Evolutionary conservation across 495 filamentous ascomycete species (phyloP).

Genomic region (Symbiotaphrina buchneri): DNA sequence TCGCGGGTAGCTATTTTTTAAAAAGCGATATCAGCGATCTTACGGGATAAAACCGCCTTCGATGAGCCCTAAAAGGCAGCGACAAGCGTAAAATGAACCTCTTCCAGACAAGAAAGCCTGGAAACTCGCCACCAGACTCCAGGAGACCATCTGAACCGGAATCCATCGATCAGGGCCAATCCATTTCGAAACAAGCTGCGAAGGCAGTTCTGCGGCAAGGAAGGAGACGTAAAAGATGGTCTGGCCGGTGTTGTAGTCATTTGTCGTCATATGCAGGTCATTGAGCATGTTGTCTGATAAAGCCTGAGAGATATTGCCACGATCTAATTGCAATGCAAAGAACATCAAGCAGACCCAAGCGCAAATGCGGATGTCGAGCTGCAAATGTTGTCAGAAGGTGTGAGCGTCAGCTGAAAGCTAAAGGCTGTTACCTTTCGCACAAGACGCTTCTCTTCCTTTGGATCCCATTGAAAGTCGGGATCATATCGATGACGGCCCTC

Average conservation of each 20-base stretch:
- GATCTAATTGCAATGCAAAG: constrained; percentile 62
- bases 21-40: constrained; percentile 19
- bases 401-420: constrained; percentile 14
- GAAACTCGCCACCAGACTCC: constrained; percentile 46
- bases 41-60: constrained; percentile 52
- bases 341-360: constrained; percentile 56
- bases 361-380: constrained; percentile 34
- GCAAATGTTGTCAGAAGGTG: constrained; percentile 5
- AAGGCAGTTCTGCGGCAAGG: constrained; percentile 47
- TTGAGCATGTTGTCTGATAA: constrained; percentile 46
- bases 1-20: constrained; percentile 6
- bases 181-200: constrained; percentile 48
- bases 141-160: constrained; percentile 56
- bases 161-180: constrained; percentile 75
- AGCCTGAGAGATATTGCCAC: constrained; percentile 51
- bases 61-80: constrained; percentile 45
- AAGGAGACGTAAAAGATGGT: constrained; percentile 49
- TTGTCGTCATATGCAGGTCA: constrained; percentile 37
- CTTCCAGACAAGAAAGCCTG: constrained; percentile 42
- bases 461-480: constrained; percentile 46
- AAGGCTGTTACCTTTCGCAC: constrained; percentile 31
- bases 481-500: constrained; percentile 60
- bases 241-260: constrained; percentile 61
- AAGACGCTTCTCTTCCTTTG: constrained; percentile 41
- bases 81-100: constrained; percentile 35